A percentile compares a stretch with the other conserved stretches of the same genome.
Evolutionary conservation across 2,329 filamentous ascomycete genomes (phyloP).

Genomic region (Botryotinia convoluta): DNA sequence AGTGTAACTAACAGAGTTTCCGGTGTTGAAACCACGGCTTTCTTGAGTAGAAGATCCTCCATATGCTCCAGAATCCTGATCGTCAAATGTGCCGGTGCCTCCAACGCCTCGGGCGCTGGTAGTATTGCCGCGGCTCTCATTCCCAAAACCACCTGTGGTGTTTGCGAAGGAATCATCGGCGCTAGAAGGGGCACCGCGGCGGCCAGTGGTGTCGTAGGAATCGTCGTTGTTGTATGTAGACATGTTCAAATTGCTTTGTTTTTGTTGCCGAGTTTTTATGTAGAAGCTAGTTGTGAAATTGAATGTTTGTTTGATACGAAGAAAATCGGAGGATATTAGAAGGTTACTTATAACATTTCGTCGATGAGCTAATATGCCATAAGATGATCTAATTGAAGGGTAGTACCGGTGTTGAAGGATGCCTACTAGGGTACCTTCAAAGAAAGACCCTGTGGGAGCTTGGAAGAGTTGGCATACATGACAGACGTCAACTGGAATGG

Average conservation of each 20-base stretch:
- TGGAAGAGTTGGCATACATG: conserved; percentile 20
- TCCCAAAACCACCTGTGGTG: conserved; percentile 1
- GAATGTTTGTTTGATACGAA: not conserved
- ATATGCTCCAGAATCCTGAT: conserved; percentile 10
- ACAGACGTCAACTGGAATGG: not conserved
- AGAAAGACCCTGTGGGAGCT: not conserved
- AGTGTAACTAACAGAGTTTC: conserved; percentile 32
- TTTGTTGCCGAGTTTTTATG: not conserved
- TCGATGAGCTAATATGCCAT: not conserved
- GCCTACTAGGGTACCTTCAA: not conserved
- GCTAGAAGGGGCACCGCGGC: conserved; percentile 16
- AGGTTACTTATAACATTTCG: conserved; percentile 13
- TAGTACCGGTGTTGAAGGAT: not conserved
- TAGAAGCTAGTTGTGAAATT: not conserved
- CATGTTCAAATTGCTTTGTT: conserved; percentile 30
- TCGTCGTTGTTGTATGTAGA: conserved; percentile 37
- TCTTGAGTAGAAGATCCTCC: conserved; percentile 19
- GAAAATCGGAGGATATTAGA: not conserved
- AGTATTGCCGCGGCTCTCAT: conserved; percentile 1
- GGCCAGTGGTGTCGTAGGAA: conserved; percentile 10
- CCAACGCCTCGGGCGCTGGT: not conserved
- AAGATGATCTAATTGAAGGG: conserved; percentile 15
- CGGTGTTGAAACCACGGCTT: conserved; percentile 17
- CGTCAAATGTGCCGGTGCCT: conserved; percentile 19
- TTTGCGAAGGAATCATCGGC: conserved; percentile 6